Evolutionary conservation across 1,139 yeast species (phyloP), one percentile per base, ranked within the genome.

Genomic region (Saccharomyces hybrid): DNA sequence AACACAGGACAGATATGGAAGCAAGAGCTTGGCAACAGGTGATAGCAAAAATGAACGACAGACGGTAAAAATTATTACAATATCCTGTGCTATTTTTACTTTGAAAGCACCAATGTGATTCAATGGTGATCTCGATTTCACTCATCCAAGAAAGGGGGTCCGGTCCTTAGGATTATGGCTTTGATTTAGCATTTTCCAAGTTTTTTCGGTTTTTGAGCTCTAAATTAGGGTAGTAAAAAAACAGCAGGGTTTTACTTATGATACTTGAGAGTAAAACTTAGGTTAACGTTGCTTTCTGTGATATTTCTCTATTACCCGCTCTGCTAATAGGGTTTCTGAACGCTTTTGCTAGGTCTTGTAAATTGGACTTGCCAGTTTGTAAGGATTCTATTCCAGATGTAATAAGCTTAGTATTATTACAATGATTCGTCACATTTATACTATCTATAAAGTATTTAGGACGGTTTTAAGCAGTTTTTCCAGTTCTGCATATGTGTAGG

Each of bases 401-500:
- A 31, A 27, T 32, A 23, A 20, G 23, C 16, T 14, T 5, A 25
- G 11, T 42, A 51, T 16, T 16, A 4, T 38, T 38, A 38, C 44
- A 38, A 4, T 38, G 5, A 5, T 38, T 38, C 25, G 25, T 38
- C n/a, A 38, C 13, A 38, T 34, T 4, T 38, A 38, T 38, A 16
- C 23, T 20, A 5, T 38, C 13, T 38, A 38, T 38, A 38, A 16
- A 38, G 44, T 50, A 6, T 56, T 51, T 26, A 65, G 50, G 3
- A 58, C 81, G 41, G 82, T 84, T 41, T 72, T 76, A 8, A 85
- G 63, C 46, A 90, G 67, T 60, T 79, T 80, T 58, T 82, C 83
- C 73, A 91, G 77, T 60, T 89, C 96, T 51, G 82, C 87, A 54
- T 77, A 79, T 0, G 84, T 78, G 68, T 84, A 90, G 0, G 96